Percentiles rank a stretch among this genome's conserved stretches.
Evolutionary conservation across 169 alveolate genomes (phyloP).

Genomic region (Cryptosporidium felis): DNA sequence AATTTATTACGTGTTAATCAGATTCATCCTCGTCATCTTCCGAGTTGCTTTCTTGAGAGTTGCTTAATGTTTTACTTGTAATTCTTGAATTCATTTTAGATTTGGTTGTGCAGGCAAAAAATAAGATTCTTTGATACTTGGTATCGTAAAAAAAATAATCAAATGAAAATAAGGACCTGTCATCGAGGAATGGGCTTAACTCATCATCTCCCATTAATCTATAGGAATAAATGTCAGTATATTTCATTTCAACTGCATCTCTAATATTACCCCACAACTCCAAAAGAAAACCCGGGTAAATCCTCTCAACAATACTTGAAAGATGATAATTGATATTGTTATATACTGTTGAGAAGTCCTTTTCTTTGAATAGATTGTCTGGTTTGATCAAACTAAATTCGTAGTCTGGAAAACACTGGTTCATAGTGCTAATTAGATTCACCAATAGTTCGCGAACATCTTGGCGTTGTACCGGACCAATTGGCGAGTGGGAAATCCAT

Average conservation of each 20-base stretch:
- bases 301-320: conserved; percentile 74
- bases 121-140: conserved; percentile 29
- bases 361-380: conserved; percentile 73
- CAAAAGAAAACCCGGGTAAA: conserved; percentile 74
- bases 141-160: conserved; percentile 67
- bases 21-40: conserved; percentile 15
- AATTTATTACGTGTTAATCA: background rate
- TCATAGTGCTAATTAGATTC: conserved; percentile 75
- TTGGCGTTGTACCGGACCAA: conserved; percentile 69
- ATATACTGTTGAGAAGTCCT: conserved; percentile 63
- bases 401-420: conserved; percentile 80
- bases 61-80: background rate
- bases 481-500: conserved; percentile 71
- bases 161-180: conserved; percentile 56
- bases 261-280: conserved; percentile 73
- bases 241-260: conserved; percentile 61
- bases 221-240: conserved; percentile 50
- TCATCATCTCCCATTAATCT: conserved; percentile 68
- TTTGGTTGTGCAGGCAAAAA: conserved; percentile 67
- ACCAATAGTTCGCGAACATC: conserved; percentile 73
- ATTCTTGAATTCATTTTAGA: conserved; percentile 1
- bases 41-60: background rate
- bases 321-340: conserved; percentile 74
- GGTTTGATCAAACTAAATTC: conserved; percentile 78
- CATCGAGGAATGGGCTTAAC: conserved; percentile 54